A percentile compares a stretch with the other conserved stretches of the same genome.
Evolutionary conservation across 164 flowering plant genomes (phyloP).

Genomic region (Brasenia schreberi): DNA sequence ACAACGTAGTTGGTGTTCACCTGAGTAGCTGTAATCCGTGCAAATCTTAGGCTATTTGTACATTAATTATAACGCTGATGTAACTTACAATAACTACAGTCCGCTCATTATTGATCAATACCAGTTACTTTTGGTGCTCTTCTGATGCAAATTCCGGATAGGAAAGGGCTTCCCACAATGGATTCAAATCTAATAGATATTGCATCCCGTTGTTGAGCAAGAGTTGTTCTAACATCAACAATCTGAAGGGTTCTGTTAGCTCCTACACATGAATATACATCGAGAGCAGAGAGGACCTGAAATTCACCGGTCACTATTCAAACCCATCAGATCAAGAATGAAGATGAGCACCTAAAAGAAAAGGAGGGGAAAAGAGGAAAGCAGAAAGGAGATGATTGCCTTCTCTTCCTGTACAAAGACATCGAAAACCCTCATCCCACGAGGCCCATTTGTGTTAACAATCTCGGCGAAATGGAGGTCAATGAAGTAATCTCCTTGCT

Average conservation of each 20-base stretch:
- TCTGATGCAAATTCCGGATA: conserved; percentile 70
- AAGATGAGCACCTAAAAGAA: no score
- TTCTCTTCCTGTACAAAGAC: conserved; percentile 72
- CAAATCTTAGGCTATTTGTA: neutral
- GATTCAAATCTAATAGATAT: conserved; percentile 44
- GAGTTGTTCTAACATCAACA: conserved; percentile 36
- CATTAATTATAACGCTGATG: neutral
- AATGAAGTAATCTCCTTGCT: conserved; percentile 51
- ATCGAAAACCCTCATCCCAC: conserved; percentile 70
- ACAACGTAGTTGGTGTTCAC: conserved; percentile 21
- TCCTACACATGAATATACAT: conserved; percentile 62
- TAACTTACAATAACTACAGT: neutral
- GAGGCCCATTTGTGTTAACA: conserved; percentile 59
- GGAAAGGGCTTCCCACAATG: conserved; percentile 50
- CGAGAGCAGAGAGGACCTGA: conserved; percentile 54
- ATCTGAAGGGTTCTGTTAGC: conserved; percentile 67
- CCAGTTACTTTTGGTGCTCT: conserved; percentile 33
- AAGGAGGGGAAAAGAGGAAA: neutral
- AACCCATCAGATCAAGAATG: neutral
- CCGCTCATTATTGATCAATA: conserved; percentile 7
- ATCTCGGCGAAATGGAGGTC: conserved; percentile 86
- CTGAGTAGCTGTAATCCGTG: conserved; percentile 18
- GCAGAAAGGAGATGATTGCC: conserved; percentile 25
- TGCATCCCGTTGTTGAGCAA: conserved; percentile 35
- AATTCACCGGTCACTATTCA: neutral